Evolutionary conservation across 768 basidiomycete genomes (phyloP), one percentile per base, ranked within the genome.

Genomic region (Tremella mesenterica): DNA sequence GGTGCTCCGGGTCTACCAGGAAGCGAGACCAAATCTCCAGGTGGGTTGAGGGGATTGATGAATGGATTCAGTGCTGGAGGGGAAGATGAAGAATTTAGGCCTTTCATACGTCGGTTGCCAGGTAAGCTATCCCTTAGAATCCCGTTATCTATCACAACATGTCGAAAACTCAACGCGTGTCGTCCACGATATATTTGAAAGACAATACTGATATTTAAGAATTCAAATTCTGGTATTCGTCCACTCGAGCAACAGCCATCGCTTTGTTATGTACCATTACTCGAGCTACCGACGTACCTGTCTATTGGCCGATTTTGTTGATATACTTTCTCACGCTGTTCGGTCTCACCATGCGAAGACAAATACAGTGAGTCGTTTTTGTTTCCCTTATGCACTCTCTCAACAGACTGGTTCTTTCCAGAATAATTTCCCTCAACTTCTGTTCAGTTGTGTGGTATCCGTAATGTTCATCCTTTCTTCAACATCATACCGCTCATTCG

Each of bases 281-380:
- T 23, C 79, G 85, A 43, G 76, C 85, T 30, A 93, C 95, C 62
- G 92, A 97, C 71, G 86, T 99, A 20, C 93, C 95, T 6, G 95
- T 97, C 21, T 97, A 95, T 76, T 97, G 95, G 92, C 95, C 95
- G 7, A 97, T 99, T 74, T 82, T 99, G 50, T 83, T 97, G 63
- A 78, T 96, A 53, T 99, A 99, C 77, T 99, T 97, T 79, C 86
- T 86, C 74, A 85, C 91, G 38, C 80, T 97, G 50, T 96, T 96
- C 70, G 81, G 87, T 20, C 77, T 97, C 63, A 97, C 93, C 3
- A 93, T 99, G 89, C 81, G 91, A 58, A 78, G 90, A 57, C 91
- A 96, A 75, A 91, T 96, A 60, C 88, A 89, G 90, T 93, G 72
- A 65, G 90, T 80, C 2, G 6, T 20, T 44, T 18, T 28, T 4